A percentile compares a stretch with the other conserved stretches of the same genome.
phyloP scores from a whole-genome alignment of 2,329 filamentous ascomycete genomes.

The Diplodia scrobiculata region DNA sequence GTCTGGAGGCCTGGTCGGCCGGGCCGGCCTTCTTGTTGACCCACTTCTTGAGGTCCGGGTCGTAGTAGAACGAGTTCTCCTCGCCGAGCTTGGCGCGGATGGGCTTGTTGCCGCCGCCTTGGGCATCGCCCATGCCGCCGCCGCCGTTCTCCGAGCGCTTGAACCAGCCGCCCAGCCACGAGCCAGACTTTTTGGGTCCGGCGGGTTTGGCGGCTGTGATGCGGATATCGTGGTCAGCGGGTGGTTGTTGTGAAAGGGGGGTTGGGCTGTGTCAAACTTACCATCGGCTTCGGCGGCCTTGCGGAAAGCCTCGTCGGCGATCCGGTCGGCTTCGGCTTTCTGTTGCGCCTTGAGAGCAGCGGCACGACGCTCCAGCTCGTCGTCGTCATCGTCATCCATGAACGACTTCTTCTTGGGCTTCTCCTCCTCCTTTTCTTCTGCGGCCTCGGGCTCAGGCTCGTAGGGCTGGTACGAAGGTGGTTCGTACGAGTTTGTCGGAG shows the following conservation, averaged over 20 bases:
- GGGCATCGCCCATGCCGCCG: background rate
- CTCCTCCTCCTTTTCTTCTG: constrained; percentile 54
- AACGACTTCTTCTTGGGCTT: constrained; percentile 72
- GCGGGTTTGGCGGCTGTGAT: constrained; percentile 61
- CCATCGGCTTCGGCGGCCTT: constrained; percentile 74
- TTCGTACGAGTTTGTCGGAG: constrained; percentile 53
- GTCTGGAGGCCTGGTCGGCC: too few species aligned
- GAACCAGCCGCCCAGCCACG: constrained; percentile 86
- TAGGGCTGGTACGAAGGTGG: constrained; percentile 59
- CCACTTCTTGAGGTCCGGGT: constrained; percentile 96
- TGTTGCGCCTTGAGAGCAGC: constrained; percentile 62
- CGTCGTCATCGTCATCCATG: constrained; percentile 79
- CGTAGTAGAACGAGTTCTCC: constrained; percentile 88
- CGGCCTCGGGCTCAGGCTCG: constrained; percentile 54
- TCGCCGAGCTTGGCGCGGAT: constrained; percentile 93
- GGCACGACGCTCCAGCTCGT: constrained; percentile 59
- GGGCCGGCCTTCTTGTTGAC: constrained; percentile 87
- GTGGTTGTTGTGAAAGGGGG: background rate
- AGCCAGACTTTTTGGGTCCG: constrained; percentile 59
- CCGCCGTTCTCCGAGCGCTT: constrained; percentile 65
- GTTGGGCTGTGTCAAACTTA: constrained; percentile 38
- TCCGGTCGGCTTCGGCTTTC: constrained; percentile 60
- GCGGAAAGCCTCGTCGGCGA: constrained; percentile 82
- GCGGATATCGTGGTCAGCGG: background rate
- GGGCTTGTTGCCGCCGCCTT: constrained; percentile 56